Percentiles rank a stretch among this genome's conserved stretches.
Evolutionary conservation across 1,284 basidiomycete species (phyloP).

Genomic region (Omphalotus olearius): DNA sequence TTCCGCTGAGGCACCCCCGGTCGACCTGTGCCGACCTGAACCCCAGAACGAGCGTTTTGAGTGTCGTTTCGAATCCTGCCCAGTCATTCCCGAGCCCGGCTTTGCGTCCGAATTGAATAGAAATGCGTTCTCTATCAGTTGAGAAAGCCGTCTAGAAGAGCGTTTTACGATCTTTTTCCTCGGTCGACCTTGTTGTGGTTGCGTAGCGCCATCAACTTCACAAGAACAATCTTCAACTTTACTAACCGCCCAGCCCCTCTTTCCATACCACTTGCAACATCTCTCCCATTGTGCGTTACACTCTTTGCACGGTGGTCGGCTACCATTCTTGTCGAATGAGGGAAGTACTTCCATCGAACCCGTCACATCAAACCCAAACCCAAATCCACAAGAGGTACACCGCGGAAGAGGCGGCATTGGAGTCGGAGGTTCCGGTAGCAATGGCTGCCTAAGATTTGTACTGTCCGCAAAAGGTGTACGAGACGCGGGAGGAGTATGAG

Average conservation of each 20-base stretch:
- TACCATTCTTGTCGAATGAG: background rate
- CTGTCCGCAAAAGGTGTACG: background rate
- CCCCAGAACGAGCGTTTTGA: no score
- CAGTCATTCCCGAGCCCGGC: background rate
- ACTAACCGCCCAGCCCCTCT: constrained; percentile 7
- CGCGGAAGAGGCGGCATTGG: constrained; percentile 11
- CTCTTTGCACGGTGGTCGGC: constrained; percentile 2
- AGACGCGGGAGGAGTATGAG: constrained; percentile 1
- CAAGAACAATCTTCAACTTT: background rate
- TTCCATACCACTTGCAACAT: constrained; percentile 12
- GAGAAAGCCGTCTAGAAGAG: constrained; percentile 3
- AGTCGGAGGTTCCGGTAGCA: constrained; percentile 3
- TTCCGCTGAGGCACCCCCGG: no score
- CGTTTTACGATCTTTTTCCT: background rate
- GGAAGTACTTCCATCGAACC: constrained; percentile 1
- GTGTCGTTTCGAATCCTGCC: no score
- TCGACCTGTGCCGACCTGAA: no score
- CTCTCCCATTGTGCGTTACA: constrained; percentile 6
- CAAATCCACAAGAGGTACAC: constrained; percentile 9
- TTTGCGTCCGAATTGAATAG: background rate
- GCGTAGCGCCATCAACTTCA: no score
- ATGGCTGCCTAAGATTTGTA: background rate
- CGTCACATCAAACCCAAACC: constrained; percentile 7
- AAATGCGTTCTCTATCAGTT: constrained; percentile 1
- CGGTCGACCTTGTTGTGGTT: background rate